A percentile compares a stretch with the other conserved stretches of the same genome.
Evolutionary conservation across 2,329 filamentous ascomycete genomes (phyloP).

Genomic region (Penicillium sp.): DNA sequence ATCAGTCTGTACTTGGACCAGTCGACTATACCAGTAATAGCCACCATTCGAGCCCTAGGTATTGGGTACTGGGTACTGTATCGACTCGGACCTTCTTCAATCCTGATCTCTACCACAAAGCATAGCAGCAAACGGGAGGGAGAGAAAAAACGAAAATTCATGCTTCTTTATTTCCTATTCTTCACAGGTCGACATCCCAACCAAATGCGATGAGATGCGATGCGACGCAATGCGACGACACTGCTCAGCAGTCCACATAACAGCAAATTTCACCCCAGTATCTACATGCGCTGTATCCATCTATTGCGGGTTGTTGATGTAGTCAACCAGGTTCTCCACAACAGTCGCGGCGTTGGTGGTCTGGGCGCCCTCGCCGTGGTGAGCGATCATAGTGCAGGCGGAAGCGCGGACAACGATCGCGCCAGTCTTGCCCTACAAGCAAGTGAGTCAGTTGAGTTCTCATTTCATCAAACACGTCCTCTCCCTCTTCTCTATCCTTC

Average conservation of each 20-base stretch:
- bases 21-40: too few relatives aligned
- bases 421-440: conserved; percentile 72
- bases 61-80: too few relatives aligned
- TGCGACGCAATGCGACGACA: too few relatives aligned
- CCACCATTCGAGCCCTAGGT: too few relatives aligned
- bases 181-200: conserved; percentile 19
- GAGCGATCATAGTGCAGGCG: conserved; percentile 84
- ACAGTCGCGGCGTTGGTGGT: conserved; percentile 77
- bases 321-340: conserved; percentile 83
- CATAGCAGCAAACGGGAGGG: not conserved
- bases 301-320: conserved; percentile 78
- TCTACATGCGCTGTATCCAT: not conserved
- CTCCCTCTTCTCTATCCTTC: too few relatives aligned
- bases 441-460: not conserved
- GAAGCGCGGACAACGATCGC: conserved; percentile 83
- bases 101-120: too few relatives aligned
- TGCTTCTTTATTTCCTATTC: conserved; percentile 29
- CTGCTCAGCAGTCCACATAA: too few relatives aligned
- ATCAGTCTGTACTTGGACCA: too few relatives aligned
- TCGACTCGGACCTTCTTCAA: too few relatives aligned
- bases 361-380: conserved; percentile 76
- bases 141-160: conserved; percentile 3
- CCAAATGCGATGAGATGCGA: not conserved
- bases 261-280: not conserved
- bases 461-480: too few relatives aligned